Conservation (phyloP, 73 alveolate genomes). For the Effrenium voratum region DNA sequence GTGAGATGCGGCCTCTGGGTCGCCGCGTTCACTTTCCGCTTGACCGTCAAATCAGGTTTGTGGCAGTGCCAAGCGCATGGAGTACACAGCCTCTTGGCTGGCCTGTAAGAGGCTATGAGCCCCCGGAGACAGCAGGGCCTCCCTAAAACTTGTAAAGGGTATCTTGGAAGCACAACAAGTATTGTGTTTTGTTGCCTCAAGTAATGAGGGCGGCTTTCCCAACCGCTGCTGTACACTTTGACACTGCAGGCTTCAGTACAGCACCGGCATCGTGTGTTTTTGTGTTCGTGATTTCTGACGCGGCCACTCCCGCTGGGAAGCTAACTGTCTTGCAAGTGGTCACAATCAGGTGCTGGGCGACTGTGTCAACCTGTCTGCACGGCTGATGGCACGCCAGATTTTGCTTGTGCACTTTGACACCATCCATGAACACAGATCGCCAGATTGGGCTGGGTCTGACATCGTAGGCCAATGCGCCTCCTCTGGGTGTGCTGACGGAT, state of each 20-base stretch:
- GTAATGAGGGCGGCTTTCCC: no score
- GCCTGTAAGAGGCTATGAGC: neutral
- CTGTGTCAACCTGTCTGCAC: slow-evolving; percentile 83
- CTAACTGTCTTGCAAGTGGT: neutral
- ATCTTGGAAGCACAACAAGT: neutral
- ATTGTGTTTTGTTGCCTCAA: neutral
- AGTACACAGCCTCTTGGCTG: slow-evolving; percentile 68
- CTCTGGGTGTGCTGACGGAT: slow-evolving; percentile 73
- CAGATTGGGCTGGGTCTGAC: neutral
- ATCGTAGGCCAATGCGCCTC: slow-evolving; percentile 30
- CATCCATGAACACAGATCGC: no score
- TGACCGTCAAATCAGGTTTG: slow-evolving; percentile 33
- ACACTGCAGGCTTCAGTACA: neutral
- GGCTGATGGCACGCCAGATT: slow-evolving; percentile 22
- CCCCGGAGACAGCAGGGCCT: neutral
- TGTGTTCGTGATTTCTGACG: no score
- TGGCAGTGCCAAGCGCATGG: slow-evolving; percentile 91
- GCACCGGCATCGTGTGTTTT: neutral
- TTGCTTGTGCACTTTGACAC: neutral
- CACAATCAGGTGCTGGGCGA: slow-evolving; percentile 64
- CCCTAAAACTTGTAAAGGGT: no score
- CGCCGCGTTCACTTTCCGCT: no score
- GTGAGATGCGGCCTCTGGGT: no score
- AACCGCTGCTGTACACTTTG: no score
- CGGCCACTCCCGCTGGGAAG: no score